These are phyloP conservation scores for Yamadazyma conglobata DNA, from an alignment of 1,139 yeast species.

Conservation along the genomic window DNA sequence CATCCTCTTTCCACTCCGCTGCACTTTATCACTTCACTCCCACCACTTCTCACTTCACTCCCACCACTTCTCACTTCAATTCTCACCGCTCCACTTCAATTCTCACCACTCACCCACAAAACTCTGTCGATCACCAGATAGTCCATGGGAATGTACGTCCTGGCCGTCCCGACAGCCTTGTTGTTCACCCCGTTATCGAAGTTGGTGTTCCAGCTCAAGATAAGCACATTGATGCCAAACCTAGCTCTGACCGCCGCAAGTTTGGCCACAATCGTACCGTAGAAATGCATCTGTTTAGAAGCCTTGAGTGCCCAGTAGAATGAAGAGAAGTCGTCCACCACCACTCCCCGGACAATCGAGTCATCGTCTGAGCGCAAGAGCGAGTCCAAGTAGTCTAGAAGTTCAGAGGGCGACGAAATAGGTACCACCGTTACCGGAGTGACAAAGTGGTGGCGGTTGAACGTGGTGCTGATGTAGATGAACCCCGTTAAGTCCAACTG, in stretches of 20 bases:
- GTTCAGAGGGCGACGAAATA: too few relatives aligned
- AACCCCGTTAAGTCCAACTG: too few relatives aligned
- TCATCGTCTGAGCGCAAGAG: too few relatives aligned
- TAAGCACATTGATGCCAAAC: conserved; percentile 29
- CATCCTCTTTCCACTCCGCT: too few relatives aligned
- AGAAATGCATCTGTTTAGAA: conserved; percentile 9
- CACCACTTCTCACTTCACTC: too few relatives aligned
- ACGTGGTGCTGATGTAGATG: too few relatives aligned
- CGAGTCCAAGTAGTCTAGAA: too few relatives aligned
- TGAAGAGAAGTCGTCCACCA: conserved; percentile 20
- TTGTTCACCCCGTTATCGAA: conserved; percentile 6
- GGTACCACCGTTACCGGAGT: too few relatives aligned
- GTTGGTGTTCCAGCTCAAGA: conserved; percentile 32
- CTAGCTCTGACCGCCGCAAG: conserved; percentile 12
- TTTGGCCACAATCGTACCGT: conserved; percentile 2
- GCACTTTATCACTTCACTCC: too few relatives aligned
- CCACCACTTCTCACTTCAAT: too few relatives aligned
- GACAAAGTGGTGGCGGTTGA: too few relatives aligned
- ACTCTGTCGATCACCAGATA: conserved; percentile 16
- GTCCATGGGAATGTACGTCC: conserved; percentile 3
- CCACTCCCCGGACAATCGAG: conserved; percentile 1
- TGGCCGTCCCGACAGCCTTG: background rate
- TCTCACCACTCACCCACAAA: conserved; percentile 16
- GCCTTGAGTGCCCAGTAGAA: conserved; percentile 32
- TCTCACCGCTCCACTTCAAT: too few relatives aligned